Evolutionary conservation across 768 basidiomycete genomes (phyloP), one percentile per base, ranked within the genome.

Genomic region (Terana coerulea): DNA sequence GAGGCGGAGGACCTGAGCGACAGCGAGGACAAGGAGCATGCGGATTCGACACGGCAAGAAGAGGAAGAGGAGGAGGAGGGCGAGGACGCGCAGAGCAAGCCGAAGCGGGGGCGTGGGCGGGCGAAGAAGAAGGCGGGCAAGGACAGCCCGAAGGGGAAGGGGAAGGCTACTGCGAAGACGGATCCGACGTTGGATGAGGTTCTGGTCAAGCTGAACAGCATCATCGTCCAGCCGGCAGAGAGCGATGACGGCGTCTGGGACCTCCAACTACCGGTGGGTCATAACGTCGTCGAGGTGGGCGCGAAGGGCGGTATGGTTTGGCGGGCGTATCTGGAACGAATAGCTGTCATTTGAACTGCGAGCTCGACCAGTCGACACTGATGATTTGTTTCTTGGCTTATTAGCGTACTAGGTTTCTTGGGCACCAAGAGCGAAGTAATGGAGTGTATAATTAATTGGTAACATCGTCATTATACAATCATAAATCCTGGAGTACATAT

Each of bases 251-350:
- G 78, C 1, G 67, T 75, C 47, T 91, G 89, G 90, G 75, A 77
- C 57, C 68, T 88, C 14, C 75, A 77, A 15, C 67, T 89, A 15
- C 72, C 78, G 1, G 63, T 71, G 3, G 90, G 90, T 12, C 59
- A 72, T 4, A 87, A 80, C 58, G 68, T 81, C 15, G 64, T 92
- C 25, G 90, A 91, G 64, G 69, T 92, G 22, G 87, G 88, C 29
- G 86, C 87, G 69, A 77, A 76, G 59, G 83, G 79, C 29, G 86
- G 86, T 9, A 64, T 81, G 58, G 65, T 79, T 22, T 89, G 87
- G 87, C 88, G 84, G 65, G 72, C 86, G 21, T 85, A 85, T 62
- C 67, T 83, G 42, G 64, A 64, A 37, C 42, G 59, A 33, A 43
- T 43, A 36, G 19, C 19, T 12, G 8, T 22, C n/a, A n/a, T n/a